phyloP scores from a whole-genome alignment of 345 rosid species.

The Acer saccharum region DNA sequence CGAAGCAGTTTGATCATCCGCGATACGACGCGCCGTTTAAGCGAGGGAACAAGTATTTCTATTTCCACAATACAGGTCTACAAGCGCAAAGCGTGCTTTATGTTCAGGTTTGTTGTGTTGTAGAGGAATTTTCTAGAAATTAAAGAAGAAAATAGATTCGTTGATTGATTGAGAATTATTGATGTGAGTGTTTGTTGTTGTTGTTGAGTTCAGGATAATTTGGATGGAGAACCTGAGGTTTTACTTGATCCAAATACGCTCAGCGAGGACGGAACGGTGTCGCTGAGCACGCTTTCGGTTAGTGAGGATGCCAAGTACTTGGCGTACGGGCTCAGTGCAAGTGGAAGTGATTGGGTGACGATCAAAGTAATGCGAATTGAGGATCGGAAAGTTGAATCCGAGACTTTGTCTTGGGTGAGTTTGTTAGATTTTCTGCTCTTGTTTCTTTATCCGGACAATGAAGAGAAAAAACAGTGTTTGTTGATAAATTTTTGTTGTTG shows the following conservation, averaged over 20 bases:
- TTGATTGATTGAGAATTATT: neutral
- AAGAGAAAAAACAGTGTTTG: neutral
- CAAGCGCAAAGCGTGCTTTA: constrained; percentile 82
- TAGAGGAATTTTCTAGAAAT: neutral
- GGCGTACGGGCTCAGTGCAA: constrained; percentile 79
- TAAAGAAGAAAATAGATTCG: neutral
- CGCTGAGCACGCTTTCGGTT: constrained; percentile 50
- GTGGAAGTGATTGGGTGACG: constrained; percentile 97
- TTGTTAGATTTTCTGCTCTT: neutral
- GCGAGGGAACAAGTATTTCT: constrained; percentile 70
- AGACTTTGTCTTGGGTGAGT: constrained; percentile 81
- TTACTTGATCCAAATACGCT: constrained; percentile 88
- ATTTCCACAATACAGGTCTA: constrained; percentile 86
- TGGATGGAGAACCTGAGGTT: constrained; percentile 72
- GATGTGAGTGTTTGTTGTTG: neutral
- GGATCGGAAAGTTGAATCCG: constrained; percentile 67
- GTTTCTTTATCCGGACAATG: neutral
- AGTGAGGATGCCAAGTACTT: constrained; percentile 79
- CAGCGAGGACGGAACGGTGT: constrained; percentile 85
- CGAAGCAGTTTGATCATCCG: constrained; percentile 74
- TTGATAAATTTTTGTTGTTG: neutral
- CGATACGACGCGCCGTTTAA: constrained; percentile 71
- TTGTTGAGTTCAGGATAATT: constrained; percentile 52
- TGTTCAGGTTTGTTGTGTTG: constrained; percentile 55
- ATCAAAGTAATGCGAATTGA: constrained; percentile 66